Base-by-base conservation (phyloP, 352 stramenopile genomes). In the Pythium inflatum region DNA sequence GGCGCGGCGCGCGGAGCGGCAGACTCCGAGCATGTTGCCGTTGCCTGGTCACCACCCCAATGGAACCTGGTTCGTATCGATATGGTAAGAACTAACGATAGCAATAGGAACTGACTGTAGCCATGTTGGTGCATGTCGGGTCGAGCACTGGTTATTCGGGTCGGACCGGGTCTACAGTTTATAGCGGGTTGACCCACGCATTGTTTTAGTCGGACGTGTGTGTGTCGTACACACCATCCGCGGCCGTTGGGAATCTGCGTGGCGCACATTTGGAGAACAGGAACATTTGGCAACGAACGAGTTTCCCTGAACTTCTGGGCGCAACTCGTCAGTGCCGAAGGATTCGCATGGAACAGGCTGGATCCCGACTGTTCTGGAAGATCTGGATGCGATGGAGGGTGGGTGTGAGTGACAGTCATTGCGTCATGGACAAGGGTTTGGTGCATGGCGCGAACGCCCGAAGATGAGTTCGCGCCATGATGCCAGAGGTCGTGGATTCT, bases 381-480 rank as follows among this genome's bases (percentile, higher is more conserved):
- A 62, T 49, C 55, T 51, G 55, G 38, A 51, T 36, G 36, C 25
- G 55, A 50, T n/a, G 53, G 50, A 41, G 25, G 16, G 30, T 40
- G 33, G 53, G 36, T 43, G 48, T 46, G 53, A 40, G 31, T n/a
- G 53, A 9, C 13, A 18, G 20, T 31, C 48, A 34, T 46, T 45
- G 53, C 53, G 33, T 48, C 31, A 48, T 48, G 31, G 34, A 60
- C 20, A 24, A 58, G 27, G 38, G 45, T 49, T 58, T 33, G 8
- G 27, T 50, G 46, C 28, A 36, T 68, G 41, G 28, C 40, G 33
- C 38, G 49, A 70, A 58, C 48, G 25, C 18, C 48, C 30, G 20
- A 53, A 8, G 60, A 58, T 68, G 61, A 68, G 62, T 69, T 69
- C 38, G 62, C 62, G 53, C 51, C 51, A 63, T 59, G 31, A 22